phyloP scores from a whole-genome alignment of 495 filamentous ascomycete species.

The Ramalina peruviana region DNA sequence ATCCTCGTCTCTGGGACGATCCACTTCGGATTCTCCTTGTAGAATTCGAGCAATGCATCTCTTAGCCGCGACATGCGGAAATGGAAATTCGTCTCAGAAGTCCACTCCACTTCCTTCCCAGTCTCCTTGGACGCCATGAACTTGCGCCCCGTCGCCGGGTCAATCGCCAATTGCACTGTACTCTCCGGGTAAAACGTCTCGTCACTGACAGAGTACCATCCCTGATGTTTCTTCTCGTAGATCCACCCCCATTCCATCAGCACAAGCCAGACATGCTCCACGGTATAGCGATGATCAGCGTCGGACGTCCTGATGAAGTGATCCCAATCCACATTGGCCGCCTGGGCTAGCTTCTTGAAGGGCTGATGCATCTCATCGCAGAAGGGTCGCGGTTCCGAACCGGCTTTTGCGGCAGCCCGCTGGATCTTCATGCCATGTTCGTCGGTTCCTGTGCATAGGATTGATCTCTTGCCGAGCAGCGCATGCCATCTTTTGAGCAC shows the following conservation, averaged over 20 bases:
- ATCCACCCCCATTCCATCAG: conserved; percentile 64
- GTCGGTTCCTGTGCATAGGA: conserved; percentile 86
- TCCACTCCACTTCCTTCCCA: conserved; percentile 86
- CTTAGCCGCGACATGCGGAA: conserved; percentile 77
- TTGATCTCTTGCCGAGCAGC: conserved; percentile 55
- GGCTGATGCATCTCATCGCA: conserved; percentile 42
- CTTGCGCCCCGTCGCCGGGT: conserved; percentile 67
- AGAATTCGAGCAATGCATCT: conserved; percentile 63
- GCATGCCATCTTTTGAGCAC: conserved; percentile 85
- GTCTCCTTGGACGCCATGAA: conserved; percentile 75
- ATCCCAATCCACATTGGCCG: conserved; percentile 55
- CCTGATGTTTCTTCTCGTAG: conserved; percentile 74
- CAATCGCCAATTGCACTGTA: conserved; percentile 55
- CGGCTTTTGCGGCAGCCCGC: conserved; percentile 56
- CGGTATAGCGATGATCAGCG: conserved; percentile 63
- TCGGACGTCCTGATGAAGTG: conserved; percentile 89
- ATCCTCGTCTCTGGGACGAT: conserved; percentile 53
- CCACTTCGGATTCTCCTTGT: conserved; percentile 54
- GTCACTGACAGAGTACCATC: conserved; percentile 94
- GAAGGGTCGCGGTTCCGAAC: conserved; percentile 46
- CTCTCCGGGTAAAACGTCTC: conserved; percentile 86
- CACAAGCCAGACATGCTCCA: conserved; percentile 77
- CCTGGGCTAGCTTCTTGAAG: conserved; percentile 50
- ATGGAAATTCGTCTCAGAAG: conserved; percentile 86
- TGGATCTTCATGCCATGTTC: conserved; percentile 97